A percentile compares a stretch with the other conserved stretches of the same genome.
These are phyloP conservation scores for Entomortierella lignicola DNA, from an alignment of 192 early-diverging fungal genomes.

Conservation along the genomic window DNA sequence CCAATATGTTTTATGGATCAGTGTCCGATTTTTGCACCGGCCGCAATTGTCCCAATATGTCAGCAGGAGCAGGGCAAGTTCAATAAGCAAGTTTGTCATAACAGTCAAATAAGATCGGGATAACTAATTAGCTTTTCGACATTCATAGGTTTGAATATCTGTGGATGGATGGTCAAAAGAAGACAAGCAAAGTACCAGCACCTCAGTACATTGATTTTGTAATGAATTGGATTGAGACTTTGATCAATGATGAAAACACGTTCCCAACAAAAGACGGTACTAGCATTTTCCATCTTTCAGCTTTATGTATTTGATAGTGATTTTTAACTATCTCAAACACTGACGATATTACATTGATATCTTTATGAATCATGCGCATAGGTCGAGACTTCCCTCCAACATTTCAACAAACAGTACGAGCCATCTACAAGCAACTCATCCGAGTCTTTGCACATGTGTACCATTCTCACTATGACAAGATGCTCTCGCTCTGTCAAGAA, in stretches of 20 bases:
- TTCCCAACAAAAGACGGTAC: slow-evolving; percentile 95
- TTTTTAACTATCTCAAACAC: background rate
- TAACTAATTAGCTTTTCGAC: no score
- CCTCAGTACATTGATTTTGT: slow-evolving; percentile 97
- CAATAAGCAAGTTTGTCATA: background rate
- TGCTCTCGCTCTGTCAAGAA: slow-evolving; percentile 86
- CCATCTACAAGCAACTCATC: slow-evolving; percentile 88
- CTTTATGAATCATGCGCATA: slow-evolving; percentile 10
- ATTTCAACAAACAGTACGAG: slow-evolving; percentile 72
- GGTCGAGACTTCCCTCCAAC: slow-evolving; percentile 89
- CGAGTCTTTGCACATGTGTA: slow-evolving; percentile 96
- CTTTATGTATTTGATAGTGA: background rate
- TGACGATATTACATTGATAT: no score
- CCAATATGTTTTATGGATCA: slow-evolving; percentile 90
- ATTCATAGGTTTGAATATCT: slow-evolving; percentile 78
- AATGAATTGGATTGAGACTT: slow-evolving; percentile 85
- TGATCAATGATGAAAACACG: slow-evolving; percentile 88
- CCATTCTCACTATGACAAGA: slow-evolving; percentile 87
- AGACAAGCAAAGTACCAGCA: slow-evolving; percentile 84
- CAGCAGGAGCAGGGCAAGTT: slow-evolving; percentile 77
- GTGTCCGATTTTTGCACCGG: slow-evolving; percentile 91
- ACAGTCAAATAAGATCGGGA: no score
- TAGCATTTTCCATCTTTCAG: background rate
- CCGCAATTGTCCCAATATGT: slow-evolving; percentile 85
- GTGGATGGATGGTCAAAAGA: slow-evolving; percentile 91